These are phyloP conservation scores for Diplodia seriata DNA, from an alignment of 2,329 filamentous ascomycete genomes.

Conservation along the genomic window DNA sequence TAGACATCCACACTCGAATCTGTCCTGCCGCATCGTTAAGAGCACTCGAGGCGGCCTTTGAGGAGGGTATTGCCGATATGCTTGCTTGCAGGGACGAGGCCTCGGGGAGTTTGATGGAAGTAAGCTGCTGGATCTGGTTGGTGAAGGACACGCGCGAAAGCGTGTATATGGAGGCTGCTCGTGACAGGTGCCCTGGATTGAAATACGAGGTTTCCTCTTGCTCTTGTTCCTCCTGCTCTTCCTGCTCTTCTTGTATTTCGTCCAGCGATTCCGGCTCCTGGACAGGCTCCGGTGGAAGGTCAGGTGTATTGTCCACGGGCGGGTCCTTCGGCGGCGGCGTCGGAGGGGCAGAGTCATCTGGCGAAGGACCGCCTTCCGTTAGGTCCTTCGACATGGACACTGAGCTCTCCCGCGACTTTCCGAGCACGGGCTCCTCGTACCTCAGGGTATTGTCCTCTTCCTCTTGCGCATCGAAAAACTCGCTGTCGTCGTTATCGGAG, in stretches of 20 bases:
- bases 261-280: slow-evolving; percentile 7
- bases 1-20: slow-evolving; percentile 91
- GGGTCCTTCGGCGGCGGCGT: slow-evolving; percentile 62
- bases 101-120: slow-evolving; percentile 86
- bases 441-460: slow-evolving; percentile 71
- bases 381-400: slow-evolving; percentile 9
- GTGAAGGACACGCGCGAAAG: slow-evolving; percentile 91
- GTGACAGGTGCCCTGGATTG: slow-evolving; percentile 66
- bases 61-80: slow-evolving; percentile 84
- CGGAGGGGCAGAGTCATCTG: slow-evolving; percentile 43
- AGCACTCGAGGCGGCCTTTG: slow-evolving; percentile 81
- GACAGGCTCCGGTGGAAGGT: slow-evolving; percentile 36
- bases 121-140: slow-evolving; percentile 90
- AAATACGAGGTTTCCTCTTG: slow-evolving; percentile 68
- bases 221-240: slow-evolving; percentile 51
- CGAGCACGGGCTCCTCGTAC: slow-evolving; percentile 74
- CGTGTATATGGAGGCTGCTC: slow-evolving; percentile 89
- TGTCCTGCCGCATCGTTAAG: slow-evolving; percentile 88
- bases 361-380: slow-evolving; percentile 1
- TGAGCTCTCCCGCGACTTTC: slow-evolving; percentile 50
- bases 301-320: slow-evolving; percentile 31
- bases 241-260: slow-evolving; percentile 50
- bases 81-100: slow-evolving; percentile 81
- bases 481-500: slow-evolving; percentile 40
- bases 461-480: slow-evolving; percentile 49